phyloP scores from a whole-genome alignment of 2,329 filamentous ascomycete genomes.

The Myriosclerotinia curreyana region DNA sequence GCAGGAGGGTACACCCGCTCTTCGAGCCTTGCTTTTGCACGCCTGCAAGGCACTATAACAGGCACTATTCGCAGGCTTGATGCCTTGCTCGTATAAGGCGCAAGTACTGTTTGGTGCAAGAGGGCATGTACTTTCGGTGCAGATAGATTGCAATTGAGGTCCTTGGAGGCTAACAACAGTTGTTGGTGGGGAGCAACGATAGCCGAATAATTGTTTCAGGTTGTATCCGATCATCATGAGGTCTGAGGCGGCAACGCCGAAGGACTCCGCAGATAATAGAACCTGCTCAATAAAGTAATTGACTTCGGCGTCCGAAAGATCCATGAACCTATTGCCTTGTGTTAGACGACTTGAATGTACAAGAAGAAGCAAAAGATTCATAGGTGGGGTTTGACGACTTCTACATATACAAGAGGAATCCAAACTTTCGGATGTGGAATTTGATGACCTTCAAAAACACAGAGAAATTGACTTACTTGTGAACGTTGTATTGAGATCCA shows the following conservation, averaged over 20 bases:
- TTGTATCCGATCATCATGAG: conserved; percentile 48
- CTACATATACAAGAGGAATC: not conserved
- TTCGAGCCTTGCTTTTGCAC: not conserved
- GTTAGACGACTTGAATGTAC: conserved; percentile 17
- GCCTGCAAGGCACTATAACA: not conserved
- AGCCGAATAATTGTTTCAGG: conserved; percentile 51
- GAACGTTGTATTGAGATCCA: conserved; percentile 50
- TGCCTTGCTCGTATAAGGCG: conserved; percentile 42
- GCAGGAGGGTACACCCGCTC: not conserved
- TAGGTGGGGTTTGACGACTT: not conserved
- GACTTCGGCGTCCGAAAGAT: conserved; percentile 49
- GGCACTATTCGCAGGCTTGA: conserved; percentile 16
- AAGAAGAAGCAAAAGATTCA: not conserved
- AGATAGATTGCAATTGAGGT: conserved; percentile 53
- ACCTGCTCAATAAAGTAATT: conserved; percentile 61
- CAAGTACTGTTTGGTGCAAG: conserved; percentile 48
- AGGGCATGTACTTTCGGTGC: conserved; percentile 51
- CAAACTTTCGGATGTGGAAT: not conserved
- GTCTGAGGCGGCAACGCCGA: conserved; percentile 56
- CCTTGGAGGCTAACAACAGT: conserved; percentile 47
- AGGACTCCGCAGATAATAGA: conserved; percentile 53
- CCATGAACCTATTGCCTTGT: conserved; percentile 49
- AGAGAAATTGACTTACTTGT: conserved; percentile 42
- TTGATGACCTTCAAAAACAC: not conserved
- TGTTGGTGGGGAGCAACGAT: conserved; percentile 49